phyloP scores from a whole-genome alignment of 352 stramenopile species.

The Phytopythium chamaehyphon region DNA sequence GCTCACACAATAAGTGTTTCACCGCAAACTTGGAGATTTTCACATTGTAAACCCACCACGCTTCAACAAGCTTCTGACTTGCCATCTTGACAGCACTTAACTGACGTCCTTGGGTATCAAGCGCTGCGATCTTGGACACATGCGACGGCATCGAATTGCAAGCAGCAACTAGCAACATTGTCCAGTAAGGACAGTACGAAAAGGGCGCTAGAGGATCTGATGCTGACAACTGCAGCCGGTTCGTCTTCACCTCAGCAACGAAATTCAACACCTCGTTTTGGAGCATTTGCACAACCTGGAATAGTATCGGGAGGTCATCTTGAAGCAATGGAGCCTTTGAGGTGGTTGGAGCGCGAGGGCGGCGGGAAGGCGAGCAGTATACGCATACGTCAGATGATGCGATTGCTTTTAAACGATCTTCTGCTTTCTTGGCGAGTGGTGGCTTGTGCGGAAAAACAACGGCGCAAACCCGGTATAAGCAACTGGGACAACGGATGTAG shows the following conservation, averaged over 20 bases:
- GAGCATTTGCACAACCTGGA: slow-evolving; percentile 51
- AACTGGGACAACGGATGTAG: slow-evolving; percentile 67
- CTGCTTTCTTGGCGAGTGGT: slow-evolving; percentile 36
- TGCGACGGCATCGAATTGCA: slow-evolving; percentile 53
- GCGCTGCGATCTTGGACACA: slow-evolving; percentile 41
- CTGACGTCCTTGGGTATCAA: slow-evolving; percentile 25
- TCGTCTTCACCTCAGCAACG: slow-evolving; percentile 62
- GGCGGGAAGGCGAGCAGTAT: slow-evolving; percentile 30
- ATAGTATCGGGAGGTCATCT: slow-evolving; percentile 61
- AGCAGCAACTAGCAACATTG: slow-evolving; percentile 47
- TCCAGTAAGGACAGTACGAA: slow-evolving; percentile 75
- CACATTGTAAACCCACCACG: slow-evolving; percentile 51
- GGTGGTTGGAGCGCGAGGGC: slow-evolving; percentile 7
- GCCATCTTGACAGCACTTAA: slow-evolving; percentile 13
- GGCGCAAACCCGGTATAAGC: slow-evolving; percentile 50
- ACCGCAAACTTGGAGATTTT: slow-evolving; percentile 46
- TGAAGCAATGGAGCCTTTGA: slow-evolving; percentile 38
- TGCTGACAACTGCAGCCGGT: slow-evolving; percentile 44
- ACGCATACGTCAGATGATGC: slow-evolving; percentile 46
- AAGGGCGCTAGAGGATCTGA: slow-evolving; percentile 26
- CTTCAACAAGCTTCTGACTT: slow-evolving; percentile 44
- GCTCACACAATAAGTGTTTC: slow-evolving; percentile 56
- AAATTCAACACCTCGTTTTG: slow-evolving; percentile 50
- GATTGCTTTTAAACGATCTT: slow-evolving; percentile 57
- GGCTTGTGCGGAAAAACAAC: slow-evolving; percentile 77